Percentiles rank a stretch among this genome's conserved stretches.
phyloP scores from a whole-genome alignment of 2,329 filamentous ascomycete genomes.

The Colletotrichum sojae region DNA sequence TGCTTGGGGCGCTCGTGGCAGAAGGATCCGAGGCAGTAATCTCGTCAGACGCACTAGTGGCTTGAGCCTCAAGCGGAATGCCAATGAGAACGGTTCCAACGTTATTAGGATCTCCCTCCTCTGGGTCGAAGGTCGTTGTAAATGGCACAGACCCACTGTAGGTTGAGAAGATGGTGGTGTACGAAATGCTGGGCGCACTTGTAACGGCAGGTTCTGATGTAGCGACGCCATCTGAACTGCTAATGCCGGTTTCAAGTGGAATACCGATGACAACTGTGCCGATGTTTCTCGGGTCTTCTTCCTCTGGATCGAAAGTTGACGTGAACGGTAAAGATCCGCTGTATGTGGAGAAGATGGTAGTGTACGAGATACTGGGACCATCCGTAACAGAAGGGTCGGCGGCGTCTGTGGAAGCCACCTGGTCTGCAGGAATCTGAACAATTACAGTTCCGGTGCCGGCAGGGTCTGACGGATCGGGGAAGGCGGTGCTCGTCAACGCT shows the following conservation, averaged over 20 bases:
- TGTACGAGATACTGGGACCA: not conserved
- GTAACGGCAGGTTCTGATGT: not conserved
- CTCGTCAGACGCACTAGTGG: not conserved
- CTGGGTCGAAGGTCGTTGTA: not conserved
- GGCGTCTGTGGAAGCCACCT: not conserved
- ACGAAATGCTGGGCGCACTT: not conserved
- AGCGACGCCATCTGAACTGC: not conserved
- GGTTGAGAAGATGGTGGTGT: not conserved
- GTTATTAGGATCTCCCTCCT: not conserved
- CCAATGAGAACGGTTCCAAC: not conserved
- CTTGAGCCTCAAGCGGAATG: not conserved
- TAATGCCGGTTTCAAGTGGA: not conserved
- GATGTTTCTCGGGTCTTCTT: not conserved
- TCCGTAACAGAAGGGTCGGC: not conserved
- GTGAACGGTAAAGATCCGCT: not conserved
- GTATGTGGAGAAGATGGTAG: not conserved
- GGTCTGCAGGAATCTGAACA: slow-evolving; percentile 1
- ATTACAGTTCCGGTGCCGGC: slow-evolving; percentile 2
- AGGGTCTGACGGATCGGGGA: not conserved
- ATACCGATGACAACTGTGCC: not conserved
- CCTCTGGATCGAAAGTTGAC: not conserved
- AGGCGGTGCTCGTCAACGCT: not conserved
- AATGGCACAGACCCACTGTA: not conserved
- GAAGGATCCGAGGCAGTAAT: not conserved
- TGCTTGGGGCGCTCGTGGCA: not conserved